Percentiles rank a stretch among this genome's conserved stretches.
phyloP scores from a whole-genome alignment of 345 rosid genomes.

The Arabidopsis arenosa region DNA sequence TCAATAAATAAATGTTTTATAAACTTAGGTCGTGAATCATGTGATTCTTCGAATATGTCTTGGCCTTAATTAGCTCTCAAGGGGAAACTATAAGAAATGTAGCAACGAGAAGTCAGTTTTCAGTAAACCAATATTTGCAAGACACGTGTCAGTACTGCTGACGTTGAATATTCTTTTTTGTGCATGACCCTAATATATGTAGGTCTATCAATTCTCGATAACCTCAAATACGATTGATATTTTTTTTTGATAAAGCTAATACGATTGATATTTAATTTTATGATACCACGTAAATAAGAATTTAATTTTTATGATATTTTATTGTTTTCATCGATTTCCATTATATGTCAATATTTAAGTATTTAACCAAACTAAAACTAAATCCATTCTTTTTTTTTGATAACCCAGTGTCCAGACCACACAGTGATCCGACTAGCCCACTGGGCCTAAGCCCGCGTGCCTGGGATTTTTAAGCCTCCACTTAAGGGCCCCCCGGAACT shows the following conservation, averaged over 20 bases:
- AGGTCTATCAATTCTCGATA: conserved; percentile 1
- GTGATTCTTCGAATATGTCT: conserved; percentile 38
- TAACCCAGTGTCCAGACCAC: too few species aligned
- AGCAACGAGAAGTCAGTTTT: conserved; percentile 34
- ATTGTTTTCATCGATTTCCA: too few species aligned
- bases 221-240: not conserved
- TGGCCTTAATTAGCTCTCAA: conserved; percentile 31
- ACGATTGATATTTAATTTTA: not conserved
- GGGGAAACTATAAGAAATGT: conserved; percentile 3
- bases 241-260: not conserved
- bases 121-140: not conserved
- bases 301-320: too few species aligned
- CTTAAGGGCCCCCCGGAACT: too few species aligned
- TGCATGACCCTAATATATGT: not conserved
- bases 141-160: conserved; percentile 33
- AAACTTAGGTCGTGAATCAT: conserved; percentile 42
- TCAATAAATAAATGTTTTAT: not conserved
- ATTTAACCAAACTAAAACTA: not conserved
- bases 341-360: too few species aligned
- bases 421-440: too few species aligned
- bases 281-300: not conserved
- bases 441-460: too few species aligned
- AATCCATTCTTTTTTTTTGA: too few species aligned
- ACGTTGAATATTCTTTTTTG: conserved; percentile 21
- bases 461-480: too few species aligned